Evolutionary conservation across 164 flowering plant species (phyloP), one percentile per base, ranked within the genome.

Genomic region (Vitis cinerea): DNA sequence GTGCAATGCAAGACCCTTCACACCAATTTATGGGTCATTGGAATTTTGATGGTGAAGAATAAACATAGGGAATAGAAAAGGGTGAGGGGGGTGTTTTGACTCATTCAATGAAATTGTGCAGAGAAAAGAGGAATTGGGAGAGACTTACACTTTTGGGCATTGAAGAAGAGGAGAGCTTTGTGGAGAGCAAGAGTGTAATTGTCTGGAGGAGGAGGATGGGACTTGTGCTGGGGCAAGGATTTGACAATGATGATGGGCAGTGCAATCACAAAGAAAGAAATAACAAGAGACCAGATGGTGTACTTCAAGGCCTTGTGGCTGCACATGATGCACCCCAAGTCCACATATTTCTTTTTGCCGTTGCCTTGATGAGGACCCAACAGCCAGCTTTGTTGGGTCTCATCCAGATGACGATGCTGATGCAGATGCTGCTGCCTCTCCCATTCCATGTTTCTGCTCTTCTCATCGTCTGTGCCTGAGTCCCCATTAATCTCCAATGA

Each of bases 81-180:
- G 44, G 44, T 37, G 44, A 3, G 44, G 7, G 4, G 44, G 44
- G 44, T 37, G 7, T 37, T 6, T 37, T 37, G 44, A 37, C 44
- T 37, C 44, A 37, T 37, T 37, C 44, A 37, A 37, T 3, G 44
- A 37, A 6, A 37, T 37, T 37, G 44, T 37, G 44, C 6, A 37
- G 44, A 37, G 44, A 37, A 6, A 6, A 37, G 8, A 37, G 44
- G 44, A 37, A 37, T 3, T 3, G 44, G 23, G 6, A 12, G 47
- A 37, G 31, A 66, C 96, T 73, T 85, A 89, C 98, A 90, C 71
- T 85, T 88, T 62, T 93, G 98, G 64, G 97, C 97, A 52, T 93
- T 83, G 88, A 93, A 91, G 85, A 93, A 93, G 50, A 81, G 80
- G 61, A 93, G 92, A 9, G 94, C 91, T 69, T 84, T 87, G 57